Evolutionary conservation across 2,329 filamentous ascomycete genomes (phyloP).

Genomic region (Dactylonectria macrodidyma): DNA sequence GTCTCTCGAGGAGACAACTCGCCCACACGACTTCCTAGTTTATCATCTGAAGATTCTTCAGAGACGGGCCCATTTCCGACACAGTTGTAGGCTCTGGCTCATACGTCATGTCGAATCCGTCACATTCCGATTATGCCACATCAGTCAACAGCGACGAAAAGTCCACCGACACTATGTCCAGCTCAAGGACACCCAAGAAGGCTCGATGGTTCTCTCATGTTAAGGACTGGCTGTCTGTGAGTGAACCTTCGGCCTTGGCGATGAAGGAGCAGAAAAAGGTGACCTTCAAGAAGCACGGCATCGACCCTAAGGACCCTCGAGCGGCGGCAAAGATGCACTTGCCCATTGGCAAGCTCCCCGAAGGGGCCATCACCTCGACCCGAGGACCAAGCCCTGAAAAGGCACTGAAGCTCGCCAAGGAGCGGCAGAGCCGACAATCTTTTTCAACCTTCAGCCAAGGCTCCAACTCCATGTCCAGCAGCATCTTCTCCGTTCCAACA

Average conservation of each 20-base stretch:
- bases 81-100: slow-evolving; percentile 28
- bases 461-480: slow-evolving; percentile 54
- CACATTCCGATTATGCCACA: slow-evolving; percentile 44
- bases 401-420: slow-evolving; percentile 53
- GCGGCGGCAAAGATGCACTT: slow-evolving; percentile 63
- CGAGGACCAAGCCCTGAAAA: slow-evolving; percentile 64
- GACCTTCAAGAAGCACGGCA: slow-evolving; percentile 60
- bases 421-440: slow-evolving; percentile 51
- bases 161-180: slow-evolving; percentile 29
- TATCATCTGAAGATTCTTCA: slow-evolving; percentile 27
- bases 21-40: not conserved
- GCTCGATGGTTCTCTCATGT: slow-evolving; percentile 59
- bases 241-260: slow-evolving; percentile 66
- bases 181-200: slow-evolving; percentile 42
- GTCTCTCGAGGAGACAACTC: not conserved
- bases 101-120: slow-evolving; percentile 33
- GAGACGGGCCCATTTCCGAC: slow-evolving; percentile 22
- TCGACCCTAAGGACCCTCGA: slow-evolving; percentile 59
- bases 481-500: slow-evolving; percentile 51
- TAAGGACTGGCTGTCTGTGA: slow-evolving; percentile 64
- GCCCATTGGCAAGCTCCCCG: slow-evolving; percentile 61
- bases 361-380: slow-evolving; percentile 62
- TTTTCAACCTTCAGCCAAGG: slow-evolving; percentile 44
- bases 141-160: slow-evolving; percentile 41
- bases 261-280: slow-evolving; percentile 62